Conservation (phyloP, 352 stramenopile species). For the Phytophthora cactorum region DNA sequence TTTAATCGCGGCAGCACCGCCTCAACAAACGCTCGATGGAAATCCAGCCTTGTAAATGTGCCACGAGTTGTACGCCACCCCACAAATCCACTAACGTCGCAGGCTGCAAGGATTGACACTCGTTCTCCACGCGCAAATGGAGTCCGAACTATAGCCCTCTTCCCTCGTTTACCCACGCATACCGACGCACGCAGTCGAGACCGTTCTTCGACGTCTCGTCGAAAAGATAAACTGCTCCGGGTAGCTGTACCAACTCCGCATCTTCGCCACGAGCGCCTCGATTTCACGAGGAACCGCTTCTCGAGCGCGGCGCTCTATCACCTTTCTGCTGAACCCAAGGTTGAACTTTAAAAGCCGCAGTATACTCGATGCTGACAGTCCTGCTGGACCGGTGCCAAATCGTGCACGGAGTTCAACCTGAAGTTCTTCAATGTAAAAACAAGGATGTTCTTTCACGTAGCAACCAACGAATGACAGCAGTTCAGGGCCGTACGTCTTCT, state of each 20-base stretch:
- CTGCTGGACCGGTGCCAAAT: not conserved
- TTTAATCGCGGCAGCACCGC: not conserved
- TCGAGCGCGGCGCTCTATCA: conserved; percentile 12
- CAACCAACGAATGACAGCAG: not conserved
- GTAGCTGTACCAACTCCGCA: conserved; percentile 18
- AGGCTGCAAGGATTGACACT: not conserved
- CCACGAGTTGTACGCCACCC: not conserved
- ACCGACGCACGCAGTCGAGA: conserved; percentile 12
- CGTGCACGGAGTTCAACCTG: not conserved
- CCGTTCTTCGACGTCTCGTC: conserved; percentile 32
- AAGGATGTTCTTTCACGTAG: conserved; percentile 21
- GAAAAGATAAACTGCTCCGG: conserved; percentile 20
- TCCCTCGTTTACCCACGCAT: conserved; percentile 2
- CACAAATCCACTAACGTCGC: not conserved
- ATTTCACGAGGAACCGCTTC: conserved; percentile 12
- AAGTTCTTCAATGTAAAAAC: conserved; percentile 15
- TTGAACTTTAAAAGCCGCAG: conserved; percentile 19
- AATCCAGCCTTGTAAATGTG: not conserved
- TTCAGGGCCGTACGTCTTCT: not conserved
- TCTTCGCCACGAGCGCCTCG: conserved; percentile 11
- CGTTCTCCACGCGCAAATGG: not conserved
- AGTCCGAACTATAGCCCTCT: not conserved
- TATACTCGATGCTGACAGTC: not conserved
- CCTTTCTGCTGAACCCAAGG: conserved; percentile 16
- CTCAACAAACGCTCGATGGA: not conserved